A percentile compares a stretch with the other conserved stretches of the same genome.
phyloP scores from a whole-genome alignment of 1,284 basidiomycete species.

The Irpex sp. region DNA sequence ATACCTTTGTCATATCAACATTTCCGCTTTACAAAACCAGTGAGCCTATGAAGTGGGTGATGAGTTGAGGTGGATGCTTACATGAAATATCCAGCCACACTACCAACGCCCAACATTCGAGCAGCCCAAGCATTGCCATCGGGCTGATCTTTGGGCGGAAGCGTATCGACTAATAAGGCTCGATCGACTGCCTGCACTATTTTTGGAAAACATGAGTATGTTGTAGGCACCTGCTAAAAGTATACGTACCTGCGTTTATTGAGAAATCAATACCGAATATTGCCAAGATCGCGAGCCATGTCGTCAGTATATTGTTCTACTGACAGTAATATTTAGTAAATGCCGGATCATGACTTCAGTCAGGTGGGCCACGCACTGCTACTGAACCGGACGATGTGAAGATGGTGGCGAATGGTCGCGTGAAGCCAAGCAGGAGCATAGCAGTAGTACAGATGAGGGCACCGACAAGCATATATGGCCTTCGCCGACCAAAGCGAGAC shows the following conservation, averaged over 20 bases:
- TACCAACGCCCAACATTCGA: constrained; percentile 80
- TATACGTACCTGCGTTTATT: constrained; percentile 74
- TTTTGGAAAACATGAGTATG: constrained; percentile 1
- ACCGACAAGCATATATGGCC: constrained; percentile 82
- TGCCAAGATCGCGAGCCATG: constrained; percentile 78
- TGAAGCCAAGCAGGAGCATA: constrained; percentile 86
- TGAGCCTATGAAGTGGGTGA: constrained; percentile 13
- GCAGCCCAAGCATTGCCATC: constrained; percentile 95
- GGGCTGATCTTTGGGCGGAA: constrained; percentile 73
- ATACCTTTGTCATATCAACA: constrained; percentile 58
- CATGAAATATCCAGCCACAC: constrained; percentile 85
- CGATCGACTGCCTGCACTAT: constrained; percentile 82
- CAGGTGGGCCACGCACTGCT: constrained; percentile 28
- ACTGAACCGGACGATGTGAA: constrained; percentile 43
- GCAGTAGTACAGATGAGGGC: constrained; percentile 65
- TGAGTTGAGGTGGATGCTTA: constrained; percentile 34
- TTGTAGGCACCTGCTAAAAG: background rate
- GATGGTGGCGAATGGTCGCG: constrained; percentile 65
- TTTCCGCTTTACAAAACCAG: constrained; percentile 53
- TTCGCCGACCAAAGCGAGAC: constrained; percentile 78
- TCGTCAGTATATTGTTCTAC: constrained; percentile 63
- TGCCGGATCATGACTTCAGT: background rate
- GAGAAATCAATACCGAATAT: constrained; percentile 93
- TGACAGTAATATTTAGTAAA: background rate
- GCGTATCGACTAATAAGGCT: constrained; percentile 71